A percentile compares a stretch with the other conserved stretches of the same genome.
These are phyloP conservation scores for Schizothecium vesticola DNA, from an alignment of 495 filamentous ascomycete species.

Conservation along the genomic window DNA sequence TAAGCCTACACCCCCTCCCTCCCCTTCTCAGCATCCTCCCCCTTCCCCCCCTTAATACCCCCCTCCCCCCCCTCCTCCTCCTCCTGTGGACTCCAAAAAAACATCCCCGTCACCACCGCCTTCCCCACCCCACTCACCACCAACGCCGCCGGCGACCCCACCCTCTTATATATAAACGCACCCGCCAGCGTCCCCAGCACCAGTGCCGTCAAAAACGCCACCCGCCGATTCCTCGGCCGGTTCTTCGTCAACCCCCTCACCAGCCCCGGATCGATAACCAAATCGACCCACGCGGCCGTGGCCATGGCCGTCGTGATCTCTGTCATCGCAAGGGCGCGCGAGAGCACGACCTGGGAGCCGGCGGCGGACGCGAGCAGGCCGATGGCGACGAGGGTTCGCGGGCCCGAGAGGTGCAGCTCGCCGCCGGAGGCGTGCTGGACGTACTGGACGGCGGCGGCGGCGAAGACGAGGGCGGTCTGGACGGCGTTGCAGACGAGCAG, in stretches of 20 bases:
- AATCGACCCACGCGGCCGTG: slow-evolving; percentile 57
- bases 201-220: slow-evolving; percentile 47
- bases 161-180: slow-evolving; percentile 40
- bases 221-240: slow-evolving; percentile 45
- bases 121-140: slow-evolving; percentile 42
- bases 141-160: slow-evolving; percentile 39
- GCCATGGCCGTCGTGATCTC: slow-evolving; percentile 67
- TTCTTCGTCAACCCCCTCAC: slow-evolving; percentile 34
- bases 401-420: slow-evolving; percentile 24
- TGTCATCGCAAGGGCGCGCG: slow-evolving; percentile 48
- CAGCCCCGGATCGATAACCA: slow-evolving; percentile 51
- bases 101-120: slow-evolving; percentile 40
- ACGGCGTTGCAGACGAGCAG: slow-evolving; percentile 47
- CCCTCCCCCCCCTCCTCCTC: slow-evolving; percentile 20
- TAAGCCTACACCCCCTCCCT: neutral
- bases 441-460: slow-evolving; percentile 45
- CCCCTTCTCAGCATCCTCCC: neutral
- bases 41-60: neutral
- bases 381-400: slow-evolving; percentile 39
- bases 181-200: slow-evolving; percentile 50
- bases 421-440: slow-evolving; percentile 7
- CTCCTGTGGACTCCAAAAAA: slow-evolving; percentile 37
- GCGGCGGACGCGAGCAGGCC: slow-evolving; percentile 51
- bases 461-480: slow-evolving; percentile 52
- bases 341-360: slow-evolving; percentile 55